Evolutionary conservation across 768 basidiomycete genomes (phyloP).

Genomic region (Termitomyces sp.): DNA sequence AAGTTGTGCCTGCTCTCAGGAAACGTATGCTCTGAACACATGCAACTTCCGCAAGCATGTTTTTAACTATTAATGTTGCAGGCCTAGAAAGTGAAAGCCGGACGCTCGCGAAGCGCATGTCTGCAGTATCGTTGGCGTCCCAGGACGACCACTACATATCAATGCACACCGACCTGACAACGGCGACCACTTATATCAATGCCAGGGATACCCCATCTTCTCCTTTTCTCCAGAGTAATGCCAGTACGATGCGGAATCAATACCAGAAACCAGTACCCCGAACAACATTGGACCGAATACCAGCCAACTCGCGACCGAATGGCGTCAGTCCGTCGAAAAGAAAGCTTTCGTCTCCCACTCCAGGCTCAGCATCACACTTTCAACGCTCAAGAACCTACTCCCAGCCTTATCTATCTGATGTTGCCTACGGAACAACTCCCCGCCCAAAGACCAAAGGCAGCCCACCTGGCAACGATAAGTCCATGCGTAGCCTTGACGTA

Average conservation of each 20-base stretch:
- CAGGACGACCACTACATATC: constrained; percentile 32
- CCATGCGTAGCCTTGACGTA: constrained; percentile 36
- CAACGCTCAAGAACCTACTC: constrained; percentile 63
- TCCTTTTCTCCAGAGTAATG: constrained; percentile 18
- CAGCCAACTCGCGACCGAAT: constrained; percentile 21
- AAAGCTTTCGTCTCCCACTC: constrained; percentile 19
- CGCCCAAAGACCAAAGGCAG: constrained; percentile 24
- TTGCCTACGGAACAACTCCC: constrained; percentile 21
- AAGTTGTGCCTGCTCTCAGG: constrained; percentile 74
- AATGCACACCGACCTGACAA: constrained; percentile 10
- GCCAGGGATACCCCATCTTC: constrained; percentile 7
- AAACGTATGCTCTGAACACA: constrained; percentile 46
- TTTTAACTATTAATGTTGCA: constrained; percentile 21
- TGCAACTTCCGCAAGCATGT: constrained; percentile 1
- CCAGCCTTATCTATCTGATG: constrained; percentile 46
- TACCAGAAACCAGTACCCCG: constrained; percentile 10
- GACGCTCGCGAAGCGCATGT: constrained; percentile 71
- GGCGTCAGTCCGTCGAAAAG: constrained; percentile 24
- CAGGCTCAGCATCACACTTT: constrained; percentile 16
- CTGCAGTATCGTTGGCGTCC: constrained; percentile 62
- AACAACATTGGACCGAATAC: constrained; percentile 14
- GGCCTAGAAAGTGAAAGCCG: constrained; percentile 80
- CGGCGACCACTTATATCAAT: not conserved
- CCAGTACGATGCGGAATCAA: constrained; percentile 9
- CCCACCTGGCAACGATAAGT: constrained; percentile 30